Percentiles rank a stretch among this genome's conserved stretches.
These are phyloP conservation scores for Septoria petroselini DNA, from an alignment of 2,329 filamentous ascomycete genomes.

Conservation along the genomic window DNA sequence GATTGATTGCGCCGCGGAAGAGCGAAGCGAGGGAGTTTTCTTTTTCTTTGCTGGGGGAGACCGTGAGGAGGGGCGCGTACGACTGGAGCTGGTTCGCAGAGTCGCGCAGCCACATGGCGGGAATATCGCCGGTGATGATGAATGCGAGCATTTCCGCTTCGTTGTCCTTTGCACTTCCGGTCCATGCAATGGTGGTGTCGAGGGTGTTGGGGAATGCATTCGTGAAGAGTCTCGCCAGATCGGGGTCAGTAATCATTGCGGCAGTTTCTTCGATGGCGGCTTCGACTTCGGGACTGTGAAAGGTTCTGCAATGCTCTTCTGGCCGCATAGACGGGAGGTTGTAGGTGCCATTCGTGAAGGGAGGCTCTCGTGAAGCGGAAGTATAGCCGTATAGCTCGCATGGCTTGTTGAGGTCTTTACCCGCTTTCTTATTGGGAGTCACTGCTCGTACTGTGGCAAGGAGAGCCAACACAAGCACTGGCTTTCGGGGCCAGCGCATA, in stretches of 20 bases:
- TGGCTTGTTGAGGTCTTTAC: not conserved
- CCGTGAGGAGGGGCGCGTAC: slow-evolving; percentile 53
- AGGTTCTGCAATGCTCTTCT: slow-evolving; percentile 43
- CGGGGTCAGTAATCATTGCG: slow-evolving; percentile 45
- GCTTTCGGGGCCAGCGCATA: too few species aligned
- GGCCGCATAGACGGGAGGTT: slow-evolving; percentile 46
- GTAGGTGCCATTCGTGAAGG: slow-evolving; percentile 43
- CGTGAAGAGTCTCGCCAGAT: slow-evolving; percentile 67
- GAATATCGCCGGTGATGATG: slow-evolving; percentile 71
- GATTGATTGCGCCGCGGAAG: slow-evolving; percentile 66
- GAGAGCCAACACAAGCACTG: not conserved
- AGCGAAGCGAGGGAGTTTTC: slow-evolving; percentile 61
- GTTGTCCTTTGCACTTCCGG: slow-evolving; percentile 58
- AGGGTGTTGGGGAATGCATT: slow-evolving; percentile 71
- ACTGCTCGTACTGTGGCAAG: not conserved
- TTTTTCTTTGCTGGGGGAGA: slow-evolving; percentile 47
- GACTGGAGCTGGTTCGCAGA: slow-evolving; percentile 67
- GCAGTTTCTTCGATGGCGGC: slow-evolving; percentile 34
- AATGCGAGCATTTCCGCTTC: slow-evolving; percentile 89
- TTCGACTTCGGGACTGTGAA: slow-evolving; percentile 38
- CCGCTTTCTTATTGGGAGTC: not conserved
- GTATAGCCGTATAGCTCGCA: slow-evolving; percentile 38
- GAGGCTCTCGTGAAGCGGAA: slow-evolving; percentile 39
- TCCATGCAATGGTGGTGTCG: slow-evolving; percentile 86
- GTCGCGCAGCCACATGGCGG: slow-evolving; percentile 54